Percentiles rank a stretch among this genome's conserved stretches.
phyloP scores from a whole-genome alignment of 257 asterid genomes.

The Ocimum tenuiflorum region DNA sequence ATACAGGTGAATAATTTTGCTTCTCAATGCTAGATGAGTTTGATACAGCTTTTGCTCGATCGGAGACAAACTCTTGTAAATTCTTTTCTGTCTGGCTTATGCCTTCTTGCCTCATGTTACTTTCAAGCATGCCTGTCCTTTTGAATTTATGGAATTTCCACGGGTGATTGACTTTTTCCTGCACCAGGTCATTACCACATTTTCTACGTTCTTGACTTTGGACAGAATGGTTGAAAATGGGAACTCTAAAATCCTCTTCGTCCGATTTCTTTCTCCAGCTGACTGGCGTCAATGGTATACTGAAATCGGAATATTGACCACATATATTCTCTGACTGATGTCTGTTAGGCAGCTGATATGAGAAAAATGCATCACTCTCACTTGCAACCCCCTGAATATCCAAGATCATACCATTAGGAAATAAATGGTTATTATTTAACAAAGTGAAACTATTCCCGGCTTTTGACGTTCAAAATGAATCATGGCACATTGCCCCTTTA shows the following conservation, averaged over 20 bases:
- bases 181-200: not conserved
- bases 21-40: constrained; percentile 24
- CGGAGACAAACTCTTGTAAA: constrained; percentile 22
- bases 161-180: constrained; percentile 23
- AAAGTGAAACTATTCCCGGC: not conserved
- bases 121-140: constrained; percentile 11
- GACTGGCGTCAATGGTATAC: constrained; percentile 25
- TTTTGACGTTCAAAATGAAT: too few relatives aligned
- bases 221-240: constrained; percentile 39
- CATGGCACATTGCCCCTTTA: too few relatives aligned
- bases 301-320: constrained; percentile 24
- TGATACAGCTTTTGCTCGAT: constrained; percentile 24
- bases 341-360: constrained; percentile 30
- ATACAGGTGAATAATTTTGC: constrained; percentile 19
- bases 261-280: constrained; percentile 39
- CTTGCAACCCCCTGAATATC: constrained; percentile 44
- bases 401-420: not conserved
- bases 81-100: constrained; percentile 28
- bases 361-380: constrained; percentile 30
- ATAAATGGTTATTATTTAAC: not conserved
- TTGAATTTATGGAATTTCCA: constrained; percentile 22
- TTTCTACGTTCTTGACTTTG: constrained; percentile 33
- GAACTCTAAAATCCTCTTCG: constrained; percentile 70
- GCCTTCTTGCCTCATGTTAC: constrained; percentile 23
- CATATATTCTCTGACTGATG: constrained; percentile 39